These are phyloP conservation scores for Lignosus rhinocerotis DNA, from an alignment of 1,284 basidiomycete species.

Conservation along the genomic window DNA sequence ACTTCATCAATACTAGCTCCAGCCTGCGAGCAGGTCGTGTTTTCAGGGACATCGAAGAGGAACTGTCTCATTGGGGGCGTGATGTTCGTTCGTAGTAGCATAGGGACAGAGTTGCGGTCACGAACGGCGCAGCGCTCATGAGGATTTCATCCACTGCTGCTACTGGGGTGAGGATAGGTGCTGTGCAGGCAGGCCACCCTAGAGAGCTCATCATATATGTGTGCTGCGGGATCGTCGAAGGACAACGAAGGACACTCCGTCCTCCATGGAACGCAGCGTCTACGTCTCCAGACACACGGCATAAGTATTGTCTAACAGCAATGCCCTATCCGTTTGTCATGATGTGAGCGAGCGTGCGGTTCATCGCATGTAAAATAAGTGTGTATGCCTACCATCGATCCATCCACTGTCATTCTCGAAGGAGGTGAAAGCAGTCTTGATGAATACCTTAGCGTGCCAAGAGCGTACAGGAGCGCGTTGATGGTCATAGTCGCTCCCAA, in stretches of 20 bases:
- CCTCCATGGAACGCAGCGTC: too few species aligned
- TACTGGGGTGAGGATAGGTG: conserved; percentile 71
- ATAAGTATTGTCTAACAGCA: too few species aligned
- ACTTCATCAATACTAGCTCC: too few species aligned
- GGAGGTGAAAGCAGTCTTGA: conserved; percentile 64
- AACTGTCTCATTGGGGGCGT: conserved; percentile 72
- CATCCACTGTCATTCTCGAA: too few species aligned
- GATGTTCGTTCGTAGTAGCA: conserved; percentile 48
- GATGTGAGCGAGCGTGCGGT: too few species aligned
- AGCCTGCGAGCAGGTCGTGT: too few species aligned
- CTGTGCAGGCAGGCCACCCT: conserved; percentile 62
- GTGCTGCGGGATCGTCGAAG: conserved; percentile 69
- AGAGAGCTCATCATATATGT: conserved; percentile 74
- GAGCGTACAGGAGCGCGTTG: conserved; percentile 58
- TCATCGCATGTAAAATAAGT: too few species aligned
- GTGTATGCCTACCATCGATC: too few species aligned
- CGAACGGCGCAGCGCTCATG: conserved; percentile 62
- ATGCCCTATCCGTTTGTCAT: too few species aligned
- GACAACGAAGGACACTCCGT: neutral
- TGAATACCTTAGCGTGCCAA: conserved; percentile 57
- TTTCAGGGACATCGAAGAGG: too few species aligned
- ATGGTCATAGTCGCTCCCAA: conserved; percentile 49
- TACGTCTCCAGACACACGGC: neutral
- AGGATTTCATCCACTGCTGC: conserved; percentile 64
- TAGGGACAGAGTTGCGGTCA: conserved; percentile 53